Percentiles rank a stretch among this genome's conserved stretches.
Evolutionary conservation across 78 protist species (phyloP).

Genomic region (Dictyostelium capitatum): DNA sequence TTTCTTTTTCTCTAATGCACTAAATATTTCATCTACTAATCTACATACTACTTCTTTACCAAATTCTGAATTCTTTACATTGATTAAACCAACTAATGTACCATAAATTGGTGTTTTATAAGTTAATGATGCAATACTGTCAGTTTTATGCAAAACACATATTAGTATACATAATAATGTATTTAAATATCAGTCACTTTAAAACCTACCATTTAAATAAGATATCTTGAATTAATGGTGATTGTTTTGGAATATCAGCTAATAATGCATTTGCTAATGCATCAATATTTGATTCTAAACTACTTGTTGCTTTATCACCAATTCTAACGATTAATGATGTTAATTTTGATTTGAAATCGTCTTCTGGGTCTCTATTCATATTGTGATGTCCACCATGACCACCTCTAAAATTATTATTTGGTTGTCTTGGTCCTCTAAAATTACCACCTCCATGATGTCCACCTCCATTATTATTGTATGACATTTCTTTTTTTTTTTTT

Average conservation of each 20-base stretch:
- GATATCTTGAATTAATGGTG: conserved; percentile 43
- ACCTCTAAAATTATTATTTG: background rate
- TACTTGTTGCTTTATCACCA: conserved; percentile 57
- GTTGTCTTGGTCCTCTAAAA: conserved; percentile 10
- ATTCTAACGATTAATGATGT: conserved; percentile 68
- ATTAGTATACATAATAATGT: background rate
- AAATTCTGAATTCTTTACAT: conserved; percentile 57
- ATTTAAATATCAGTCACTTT: background rate
- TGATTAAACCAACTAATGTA: conserved; percentile 65
- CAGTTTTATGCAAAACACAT: too few relatives aligned
- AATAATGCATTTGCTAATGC: conserved; percentile 60
- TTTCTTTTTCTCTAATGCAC: conserved; percentile 41
- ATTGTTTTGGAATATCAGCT: conserved; percentile 45
- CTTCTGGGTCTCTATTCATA: conserved; percentile 38
- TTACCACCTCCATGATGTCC: background rate
- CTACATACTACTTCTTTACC: conserved; percentile 74
- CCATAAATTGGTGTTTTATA: conserved; percentile 78
- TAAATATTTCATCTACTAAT: conserved; percentile 55
- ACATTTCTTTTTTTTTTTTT: background rate
- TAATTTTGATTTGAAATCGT: conserved; percentile 48
- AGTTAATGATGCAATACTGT: conserved; percentile 61
- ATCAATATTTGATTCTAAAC: conserved; percentile 59
- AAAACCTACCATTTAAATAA: conserved; percentile 76
- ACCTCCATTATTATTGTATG: background rate
- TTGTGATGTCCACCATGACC: background rate